phyloP scores from a whole-genome alignment of 805 yeast genomes.

The Lipomyces sp. region DNA sequence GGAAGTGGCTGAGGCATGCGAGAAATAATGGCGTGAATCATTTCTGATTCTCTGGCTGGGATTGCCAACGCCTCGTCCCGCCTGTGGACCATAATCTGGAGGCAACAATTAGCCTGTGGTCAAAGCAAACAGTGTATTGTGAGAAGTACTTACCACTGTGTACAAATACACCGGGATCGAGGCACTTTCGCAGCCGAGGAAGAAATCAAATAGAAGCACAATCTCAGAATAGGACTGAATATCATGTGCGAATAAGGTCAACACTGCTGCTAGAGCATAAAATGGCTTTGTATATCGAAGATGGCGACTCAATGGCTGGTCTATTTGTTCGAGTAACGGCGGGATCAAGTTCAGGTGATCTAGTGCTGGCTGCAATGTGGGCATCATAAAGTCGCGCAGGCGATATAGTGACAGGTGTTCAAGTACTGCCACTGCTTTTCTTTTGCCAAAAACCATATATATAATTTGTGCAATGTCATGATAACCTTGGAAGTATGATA shows the following conservation, averaged over 20 bases:
- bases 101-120: conserved; percentile 45
- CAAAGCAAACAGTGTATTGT: neutral
- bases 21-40: conserved; percentile 50
- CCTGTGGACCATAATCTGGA: conserved; percentile 42
- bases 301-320: conserved; percentile 50
- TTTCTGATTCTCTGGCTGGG: conserved; percentile 48
- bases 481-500: conserved; percentile 88
- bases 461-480: conserved; percentile 83
- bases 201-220: conserved; percentile 69
- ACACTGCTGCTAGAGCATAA: conserved; percentile 74
- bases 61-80: conserved; percentile 52
- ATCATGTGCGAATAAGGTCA: conserved; percentile 82
- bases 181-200: conserved; percentile 63
- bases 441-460: conserved; percentile 55
- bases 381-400: conserved; percentile 85
- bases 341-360: conserved; percentile 72
- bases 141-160: conserved; percentile 47
- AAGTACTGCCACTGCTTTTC: conserved; percentile 49
- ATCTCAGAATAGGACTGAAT: conserved; percentile 55
- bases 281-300: conserved; percentile 56
- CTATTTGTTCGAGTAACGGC: conserved; percentile 57
- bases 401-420: conserved; percentile 62
- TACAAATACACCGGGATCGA: conserved; percentile 63
- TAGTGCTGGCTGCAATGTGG: conserved; percentile 66
- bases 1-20: conserved; percentile 40